Percentiles rank a stretch among this genome's conserved stretches.
Evolutionary conservation across 179 eudicot species (phyloP).

Genomic region (Carnegiea gigantea): DNA sequence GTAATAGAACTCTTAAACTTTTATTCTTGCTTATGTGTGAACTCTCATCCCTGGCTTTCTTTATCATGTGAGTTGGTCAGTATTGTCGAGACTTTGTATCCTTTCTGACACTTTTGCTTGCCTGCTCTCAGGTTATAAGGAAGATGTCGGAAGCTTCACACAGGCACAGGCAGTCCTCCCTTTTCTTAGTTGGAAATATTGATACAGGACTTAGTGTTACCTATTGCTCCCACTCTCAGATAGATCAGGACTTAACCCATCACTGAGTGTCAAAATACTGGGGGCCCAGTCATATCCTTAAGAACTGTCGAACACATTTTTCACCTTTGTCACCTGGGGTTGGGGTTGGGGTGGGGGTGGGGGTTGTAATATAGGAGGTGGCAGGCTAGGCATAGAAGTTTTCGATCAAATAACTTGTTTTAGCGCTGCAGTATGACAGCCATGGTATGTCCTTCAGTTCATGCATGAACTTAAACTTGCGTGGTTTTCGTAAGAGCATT

Average conservation of each 20-base stretch:
- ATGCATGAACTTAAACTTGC: background rate
- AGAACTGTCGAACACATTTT: background rate
- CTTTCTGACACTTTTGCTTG: constrained; percentile 12
- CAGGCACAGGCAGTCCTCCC: constrained; percentile 49
- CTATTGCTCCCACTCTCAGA: background rate
- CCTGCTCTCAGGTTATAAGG: constrained; percentile 53
- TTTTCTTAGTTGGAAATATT: background rate
- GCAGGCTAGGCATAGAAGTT: background rate
- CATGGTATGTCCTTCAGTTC: background rate
- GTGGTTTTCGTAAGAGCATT: background rate
- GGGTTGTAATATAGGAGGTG: background rate
- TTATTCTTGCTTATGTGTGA: background rate
- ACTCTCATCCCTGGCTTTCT: constrained; percentile 9
- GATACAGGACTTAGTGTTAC: no score
- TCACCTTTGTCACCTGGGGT: background rate
- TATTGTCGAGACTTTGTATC: background rate
- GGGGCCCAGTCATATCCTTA: background rate
- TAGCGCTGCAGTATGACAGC: background rate
- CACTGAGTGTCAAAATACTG: background rate
- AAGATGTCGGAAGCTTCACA: constrained; percentile 67
- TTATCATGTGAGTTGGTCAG: background rate
- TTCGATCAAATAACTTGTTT: background rate
- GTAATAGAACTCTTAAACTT: no score
- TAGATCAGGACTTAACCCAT: background rate
- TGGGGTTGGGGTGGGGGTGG: background rate